Evolutionary conservation across 2,329 filamentous ascomycete genomes (phyloP), one percentile per base, ranked within the genome.

Genomic region (Fusarium gaditjirri): DNA sequence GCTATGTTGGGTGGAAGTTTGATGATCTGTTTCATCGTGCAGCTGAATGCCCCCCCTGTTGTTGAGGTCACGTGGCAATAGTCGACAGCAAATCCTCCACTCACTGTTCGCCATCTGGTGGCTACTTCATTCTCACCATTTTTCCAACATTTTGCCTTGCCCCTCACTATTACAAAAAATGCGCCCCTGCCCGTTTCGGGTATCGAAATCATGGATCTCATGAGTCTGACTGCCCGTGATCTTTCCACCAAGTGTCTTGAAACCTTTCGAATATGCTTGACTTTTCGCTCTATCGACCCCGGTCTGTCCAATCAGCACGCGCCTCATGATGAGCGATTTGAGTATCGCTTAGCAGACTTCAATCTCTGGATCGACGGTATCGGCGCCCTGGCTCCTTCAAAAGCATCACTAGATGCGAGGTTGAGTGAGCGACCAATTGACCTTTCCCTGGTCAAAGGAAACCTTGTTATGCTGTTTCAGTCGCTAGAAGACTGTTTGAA

Each of bases 251-350:
- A 16, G 4, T 57, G 54, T 19, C 54, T 57, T 2, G 41, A 57
- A 2, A 14, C 19, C 3, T 57, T 57, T 11, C 29, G 29, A 14
- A 7, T 2, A 17, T 57, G 54, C 23, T 21, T 23, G 2, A 29
- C n/a, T 0, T 47, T 19, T 8, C 14, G 2, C 0, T 7, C 7
- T 9, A 0, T 3, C 1, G 9, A 27, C 6, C 6, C 13, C 0
- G 17, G 3, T 16, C 6, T 16, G 8, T 16, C 31, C 47, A 35
- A 35, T 50, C 47, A 35, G 4, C 2, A 19, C 0, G 6, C 12
- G 9, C 16, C 31, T 52, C 12, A n/a, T 2, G 35, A 49, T 38
- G 31, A 57, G 16, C 54, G 33, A 11, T 57, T 57, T 36, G 54
- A 49, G 8, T 57, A 57, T 13, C 54, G 55, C 11, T 3, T 58